phyloP scores from a whole-genome alignment of 179 eudicot species.

The Spergularia azorica region DNA sequence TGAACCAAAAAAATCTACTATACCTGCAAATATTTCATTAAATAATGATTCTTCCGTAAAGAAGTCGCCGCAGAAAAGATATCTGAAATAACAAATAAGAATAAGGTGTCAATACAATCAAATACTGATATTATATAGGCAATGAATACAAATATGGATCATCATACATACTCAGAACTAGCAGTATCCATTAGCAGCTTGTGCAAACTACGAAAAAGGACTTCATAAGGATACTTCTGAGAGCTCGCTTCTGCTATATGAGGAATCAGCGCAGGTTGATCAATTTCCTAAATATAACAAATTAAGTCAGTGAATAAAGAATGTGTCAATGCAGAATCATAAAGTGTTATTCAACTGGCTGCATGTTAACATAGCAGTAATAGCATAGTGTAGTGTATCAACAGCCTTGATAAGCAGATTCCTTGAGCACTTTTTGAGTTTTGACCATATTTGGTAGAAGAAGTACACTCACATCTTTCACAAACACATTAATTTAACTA shows the following conservation, averaged over 20 bases:
- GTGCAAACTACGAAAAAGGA: slow-evolving; percentile 97
- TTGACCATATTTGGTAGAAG: not conserved
- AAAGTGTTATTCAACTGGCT: not conserved
- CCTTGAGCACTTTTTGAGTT: no score
- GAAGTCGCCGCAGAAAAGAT: slow-evolving; percentile 94
- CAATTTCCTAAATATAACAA: slow-evolving; percentile 70
- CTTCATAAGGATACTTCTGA: slow-evolving; percentile 96
- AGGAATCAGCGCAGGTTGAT: slow-evolving; percentile 94
- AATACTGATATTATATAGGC: not conserved
- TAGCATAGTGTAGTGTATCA: no score
- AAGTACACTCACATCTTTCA: not conserved
- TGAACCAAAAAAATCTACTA: not conserved
- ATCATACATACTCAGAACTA: slow-evolving; percentile 78
- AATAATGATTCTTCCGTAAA: slow-evolving; percentile 92
- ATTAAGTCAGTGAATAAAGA: slow-evolving; percentile 18
- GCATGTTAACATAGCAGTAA: no score
- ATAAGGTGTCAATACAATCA: slow-evolving; percentile 14
- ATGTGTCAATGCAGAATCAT: not conserved
- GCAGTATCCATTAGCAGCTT: slow-evolving; percentile 99
- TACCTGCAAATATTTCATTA: slow-evolving; percentile 97
- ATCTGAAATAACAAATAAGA: slow-evolving; percentile 45
- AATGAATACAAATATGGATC: slow-evolving; percentile 9
- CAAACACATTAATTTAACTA: not conserved
- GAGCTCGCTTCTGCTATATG: slow-evolving; percentile 99
- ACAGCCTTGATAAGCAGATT: no score